These are phyloP conservation scores for Populus trichocarpa DNA, from an alignment of 441 rosid species.

Conservation along the genomic window DNA sequence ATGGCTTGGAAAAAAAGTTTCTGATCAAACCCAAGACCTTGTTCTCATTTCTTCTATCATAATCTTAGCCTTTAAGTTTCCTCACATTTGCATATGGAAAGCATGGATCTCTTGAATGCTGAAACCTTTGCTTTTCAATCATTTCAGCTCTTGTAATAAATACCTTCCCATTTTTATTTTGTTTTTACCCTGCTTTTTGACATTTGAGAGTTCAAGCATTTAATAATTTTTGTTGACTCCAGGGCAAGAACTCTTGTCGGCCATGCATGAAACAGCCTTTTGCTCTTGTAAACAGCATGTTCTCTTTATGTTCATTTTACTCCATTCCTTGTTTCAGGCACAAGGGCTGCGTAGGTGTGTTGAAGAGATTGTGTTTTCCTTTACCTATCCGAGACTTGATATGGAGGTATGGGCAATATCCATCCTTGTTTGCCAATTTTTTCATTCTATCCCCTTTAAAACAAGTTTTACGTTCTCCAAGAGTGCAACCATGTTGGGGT, in stretches of 20 bases:
- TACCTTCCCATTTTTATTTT: background rate
- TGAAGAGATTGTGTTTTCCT: slow-evolving; percentile 88
- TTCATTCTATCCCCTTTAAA: background rate
- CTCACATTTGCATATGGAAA: background rate
- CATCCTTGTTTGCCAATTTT: background rate
- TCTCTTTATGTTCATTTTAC: background rate
- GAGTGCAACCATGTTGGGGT: background rate
- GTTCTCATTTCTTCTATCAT: background rate
- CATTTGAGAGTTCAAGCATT: background rate
- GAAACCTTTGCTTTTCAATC: background rate
- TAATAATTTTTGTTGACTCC: background rate
- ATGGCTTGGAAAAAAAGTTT: background rate
- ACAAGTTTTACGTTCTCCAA: background rate
- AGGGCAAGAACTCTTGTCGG: slow-evolving; percentile 5
- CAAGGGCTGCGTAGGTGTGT: slow-evolving; percentile 69
- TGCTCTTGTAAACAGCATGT: slow-evolving; percentile 12
- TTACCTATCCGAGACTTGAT: slow-evolving; percentile 90
- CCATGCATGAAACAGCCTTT: background rate
- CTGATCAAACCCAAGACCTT: background rate
- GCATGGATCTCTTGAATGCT: background rate
- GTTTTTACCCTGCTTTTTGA: background rate
- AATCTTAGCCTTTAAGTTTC: background rate
- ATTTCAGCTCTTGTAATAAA: background rate
- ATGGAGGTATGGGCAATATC: slow-evolving; percentile 54
- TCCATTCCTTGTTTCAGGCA: slow-evolving; percentile 35